phyloP scores from a whole-genome alignment of 1,139 yeast species.

The Kluyveromyces sp. region DNA sequence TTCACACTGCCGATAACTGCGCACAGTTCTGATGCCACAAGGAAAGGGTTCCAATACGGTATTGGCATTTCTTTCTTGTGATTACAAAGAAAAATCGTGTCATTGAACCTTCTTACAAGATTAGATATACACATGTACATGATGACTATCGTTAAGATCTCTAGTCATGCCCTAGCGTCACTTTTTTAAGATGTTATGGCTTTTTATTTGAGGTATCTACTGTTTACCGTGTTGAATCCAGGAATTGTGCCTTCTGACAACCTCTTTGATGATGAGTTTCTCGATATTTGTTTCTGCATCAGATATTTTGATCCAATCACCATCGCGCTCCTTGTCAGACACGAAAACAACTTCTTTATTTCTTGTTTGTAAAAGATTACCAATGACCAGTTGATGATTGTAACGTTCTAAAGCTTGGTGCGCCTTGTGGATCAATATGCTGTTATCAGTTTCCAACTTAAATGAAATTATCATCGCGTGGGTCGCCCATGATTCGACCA shows the following conservation, averaged over 20 bases:
- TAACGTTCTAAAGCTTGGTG: conserved; percentile 72
- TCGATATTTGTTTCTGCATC: conserved; percentile 53
- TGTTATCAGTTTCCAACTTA: conserved; percentile 82
- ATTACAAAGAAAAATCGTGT: conserved; percentile 7
- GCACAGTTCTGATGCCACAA: conserved; percentile 54
- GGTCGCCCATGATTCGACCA: conserved; percentile 94
- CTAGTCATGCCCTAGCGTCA: too few relatives aligned
- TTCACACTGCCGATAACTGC: conserved; percentile 70
- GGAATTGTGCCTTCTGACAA: conserved; percentile 49
- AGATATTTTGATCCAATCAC: conserved; percentile 47
- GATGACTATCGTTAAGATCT: background rate
- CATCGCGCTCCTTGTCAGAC: conserved; percentile 37
- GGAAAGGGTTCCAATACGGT: conserved; percentile 92
- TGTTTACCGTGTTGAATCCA: conserved; percentile 39
- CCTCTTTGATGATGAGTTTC: conserved; percentile 68
- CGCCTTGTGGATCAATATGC: conserved; percentile 68
- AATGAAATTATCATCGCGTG: conserved; percentile 91
- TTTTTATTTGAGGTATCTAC: background rate
- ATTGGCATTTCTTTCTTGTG: conserved; percentile 79
- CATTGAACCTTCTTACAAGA: background rate
- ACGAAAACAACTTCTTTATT: conserved; percentile 87
- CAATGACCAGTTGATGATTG: conserved; percentile 90
- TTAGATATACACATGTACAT: conserved; percentile 1
- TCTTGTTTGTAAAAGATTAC: conserved; percentile 84
- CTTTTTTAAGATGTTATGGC: background rate